Evolutionary conservation across 306 rosid genomes (phyloP).

Genomic region (Senna tora): DNA sequence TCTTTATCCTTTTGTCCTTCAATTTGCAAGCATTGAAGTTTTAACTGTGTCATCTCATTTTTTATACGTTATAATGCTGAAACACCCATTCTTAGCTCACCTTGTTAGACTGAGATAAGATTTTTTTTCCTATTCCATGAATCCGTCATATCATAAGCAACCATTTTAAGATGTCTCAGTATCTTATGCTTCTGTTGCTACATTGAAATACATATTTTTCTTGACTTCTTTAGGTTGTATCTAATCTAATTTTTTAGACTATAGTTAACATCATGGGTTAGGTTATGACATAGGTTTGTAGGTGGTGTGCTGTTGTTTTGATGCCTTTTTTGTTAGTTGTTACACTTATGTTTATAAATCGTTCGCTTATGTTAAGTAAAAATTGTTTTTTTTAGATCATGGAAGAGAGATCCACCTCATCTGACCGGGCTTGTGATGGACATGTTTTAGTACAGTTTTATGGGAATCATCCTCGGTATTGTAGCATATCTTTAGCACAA

Average conservation of each 20-base stretch:
- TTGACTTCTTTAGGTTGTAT: slow-evolving; percentile 22
- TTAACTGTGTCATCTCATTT: not conserved
- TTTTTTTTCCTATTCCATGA: not conserved
- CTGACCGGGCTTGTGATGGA: slow-evolving; percentile 46
- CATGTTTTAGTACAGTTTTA: slow-evolving; percentile 57
- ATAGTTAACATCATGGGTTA: slow-evolving; percentile 12
- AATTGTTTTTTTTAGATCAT: slow-evolving; percentile 45
- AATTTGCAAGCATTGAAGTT: not conserved
- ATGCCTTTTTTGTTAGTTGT: not conserved
- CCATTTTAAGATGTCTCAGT: not conserved
- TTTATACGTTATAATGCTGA: not conserved
- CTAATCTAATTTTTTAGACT: slow-evolving; percentile 22
- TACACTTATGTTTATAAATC: not conserved
- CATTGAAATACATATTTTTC: not conserved
- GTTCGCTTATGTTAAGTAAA: slow-evolving; percentile 27
- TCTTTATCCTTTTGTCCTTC: not conserved
- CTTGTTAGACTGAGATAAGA: slow-evolving; percentile 2
- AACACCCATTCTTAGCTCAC: not conserved
- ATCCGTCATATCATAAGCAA: not conserved
- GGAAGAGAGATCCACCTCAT: slow-evolving; percentile 46
- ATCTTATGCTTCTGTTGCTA: not conserved
- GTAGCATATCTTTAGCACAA: slow-evolving; percentile 7
- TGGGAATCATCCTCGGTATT: slow-evolving; percentile 52
- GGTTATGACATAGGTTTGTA: slow-evolving; percentile 5
- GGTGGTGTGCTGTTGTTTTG: not conserved